Evolutionary conservation across 176 grass and related monocot species (phyloP), one percentile per base, ranked within the genome.

Genomic region (Ensete ventricosum): DNA sequence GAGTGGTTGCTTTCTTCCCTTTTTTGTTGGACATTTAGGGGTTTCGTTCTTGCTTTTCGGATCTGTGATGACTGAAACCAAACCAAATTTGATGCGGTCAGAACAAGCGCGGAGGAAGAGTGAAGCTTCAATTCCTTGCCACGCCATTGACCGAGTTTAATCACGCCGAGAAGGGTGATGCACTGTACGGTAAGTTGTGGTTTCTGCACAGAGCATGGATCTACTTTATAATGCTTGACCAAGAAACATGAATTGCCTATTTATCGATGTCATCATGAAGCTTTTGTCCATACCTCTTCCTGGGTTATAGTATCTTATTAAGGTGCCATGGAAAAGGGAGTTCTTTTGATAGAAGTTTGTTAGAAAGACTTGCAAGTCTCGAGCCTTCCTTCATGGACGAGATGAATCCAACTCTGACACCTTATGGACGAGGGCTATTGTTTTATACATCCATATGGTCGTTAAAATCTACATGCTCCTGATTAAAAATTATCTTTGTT

Each of bases 21-120:
- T 16, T 55, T 16, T 59, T 1, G 26, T 80, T 34, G 17, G 24
- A 43, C 5, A 4, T 43, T 43, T 43, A 43, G 34, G 3, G 3
- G 4, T 43, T 43, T 3, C 34, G 54, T 3, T 73, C n/a, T 64
- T 76, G 27, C 9, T 57, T 43, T 79, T 27, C 51, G 20, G 14
- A 9, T 43, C 23, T 19, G 24, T 34, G 53, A 58, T 4, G 29
- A n/a, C 24, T 58, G 23, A 55, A 25, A 57, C 23, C 14, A 34
- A 29, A 57, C 16, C 16, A 0, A 14, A 14, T 14, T 2, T 55
- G 27, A 21, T 51, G n/a, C 55, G 22, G 48, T 53, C 67, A 87
- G 84, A 87, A 87, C 73, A 87, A 82, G 63, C 76, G 80, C 20
- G 84, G 84, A 75, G 84, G 84, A 17, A 87, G 76, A 87, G 84